Evolutionary conservation across 2,329 filamentous ascomycete genomes (phyloP).

Genomic region (Colletotrichum sp.): DNA sequence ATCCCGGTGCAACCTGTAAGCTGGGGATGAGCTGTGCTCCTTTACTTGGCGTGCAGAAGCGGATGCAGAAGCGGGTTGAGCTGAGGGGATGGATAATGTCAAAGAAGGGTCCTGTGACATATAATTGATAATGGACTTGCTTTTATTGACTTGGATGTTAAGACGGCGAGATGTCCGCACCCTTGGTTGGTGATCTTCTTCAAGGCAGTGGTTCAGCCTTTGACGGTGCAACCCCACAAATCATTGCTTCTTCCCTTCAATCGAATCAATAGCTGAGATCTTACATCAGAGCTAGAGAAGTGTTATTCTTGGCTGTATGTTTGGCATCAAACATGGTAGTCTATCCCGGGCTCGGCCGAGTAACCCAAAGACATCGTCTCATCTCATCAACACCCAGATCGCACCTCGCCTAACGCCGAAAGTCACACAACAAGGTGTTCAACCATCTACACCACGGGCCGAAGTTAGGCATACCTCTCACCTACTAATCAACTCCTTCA

Average conservation of each 20-base stretch:
- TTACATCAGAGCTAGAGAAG: not conserved
- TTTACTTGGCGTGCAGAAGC: not conserved
- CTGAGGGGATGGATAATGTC: not conserved
- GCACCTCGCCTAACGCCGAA: not conserved
- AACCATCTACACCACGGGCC: not conserved
- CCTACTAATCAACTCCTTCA: not conserved
- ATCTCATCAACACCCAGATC: not conserved
- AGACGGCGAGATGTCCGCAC: not conserved
- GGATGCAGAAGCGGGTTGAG: not conserved
- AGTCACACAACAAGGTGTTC: not conserved
- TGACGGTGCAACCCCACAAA: not conserved
- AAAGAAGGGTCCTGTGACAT: not conserved
- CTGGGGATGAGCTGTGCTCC: not conserved
- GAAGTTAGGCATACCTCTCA: not conserved
- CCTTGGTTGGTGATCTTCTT: not conserved
- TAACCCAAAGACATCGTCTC: not conserved
- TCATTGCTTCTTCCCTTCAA: not conserved
- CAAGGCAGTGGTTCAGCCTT: not conserved
- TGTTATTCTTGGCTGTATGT: not conserved
- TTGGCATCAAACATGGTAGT: not conserved
- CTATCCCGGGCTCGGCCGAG: not conserved
- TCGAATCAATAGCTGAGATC: accelerated
- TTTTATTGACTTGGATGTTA: not conserved
- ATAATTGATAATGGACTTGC: not conserved
- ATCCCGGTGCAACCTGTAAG: not conserved